These are phyloP conservation scores for Sporothrix humicola DNA, from an alignment of 2,329 filamentous ascomycete species.

Conservation along the genomic window DNA sequence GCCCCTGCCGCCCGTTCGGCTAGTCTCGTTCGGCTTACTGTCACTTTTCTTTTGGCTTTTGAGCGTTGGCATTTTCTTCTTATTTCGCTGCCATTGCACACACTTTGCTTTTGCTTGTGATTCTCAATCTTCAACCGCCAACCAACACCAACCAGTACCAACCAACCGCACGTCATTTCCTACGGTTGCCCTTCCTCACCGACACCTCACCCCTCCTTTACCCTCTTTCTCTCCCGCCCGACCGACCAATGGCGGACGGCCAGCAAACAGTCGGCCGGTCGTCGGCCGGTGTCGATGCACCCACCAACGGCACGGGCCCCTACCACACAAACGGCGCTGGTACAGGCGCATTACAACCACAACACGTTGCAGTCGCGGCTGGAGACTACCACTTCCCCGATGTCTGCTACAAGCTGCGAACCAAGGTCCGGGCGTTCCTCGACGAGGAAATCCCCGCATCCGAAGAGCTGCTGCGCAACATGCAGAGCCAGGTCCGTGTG, in stretches of 20 bases:
- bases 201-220: not conserved
- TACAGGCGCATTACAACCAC: not conserved
- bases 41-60: not conserved
- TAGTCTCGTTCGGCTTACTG: not conserved
- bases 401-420: constrained; percentile 60
- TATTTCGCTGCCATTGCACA: not conserved
- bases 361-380: not conserved
- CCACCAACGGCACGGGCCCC: constrained; percentile 19
- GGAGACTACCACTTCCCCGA: constrained; percentile 39
- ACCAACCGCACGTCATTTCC: not conserved
- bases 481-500: constrained; percentile 76
- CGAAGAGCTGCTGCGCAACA: constrained; percentile 62
- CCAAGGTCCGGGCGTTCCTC: constrained; percentile 70
- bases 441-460: constrained; percentile 56
- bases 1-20: not conserved
- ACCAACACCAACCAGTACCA: not conserved
- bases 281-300: not conserved
- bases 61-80: not conserved
- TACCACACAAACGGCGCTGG: constrained; percentile 23
- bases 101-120: not conserved
- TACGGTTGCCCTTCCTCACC: not conserved
- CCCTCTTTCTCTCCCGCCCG: not conserved
- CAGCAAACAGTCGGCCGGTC: constrained; percentile 5
- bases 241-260: constrained; percentile 18
- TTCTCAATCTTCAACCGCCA: not conserved